phyloP scores from a whole-genome alignment of 768 basidiomycete species.

The Boletus subparvulus region DNA sequence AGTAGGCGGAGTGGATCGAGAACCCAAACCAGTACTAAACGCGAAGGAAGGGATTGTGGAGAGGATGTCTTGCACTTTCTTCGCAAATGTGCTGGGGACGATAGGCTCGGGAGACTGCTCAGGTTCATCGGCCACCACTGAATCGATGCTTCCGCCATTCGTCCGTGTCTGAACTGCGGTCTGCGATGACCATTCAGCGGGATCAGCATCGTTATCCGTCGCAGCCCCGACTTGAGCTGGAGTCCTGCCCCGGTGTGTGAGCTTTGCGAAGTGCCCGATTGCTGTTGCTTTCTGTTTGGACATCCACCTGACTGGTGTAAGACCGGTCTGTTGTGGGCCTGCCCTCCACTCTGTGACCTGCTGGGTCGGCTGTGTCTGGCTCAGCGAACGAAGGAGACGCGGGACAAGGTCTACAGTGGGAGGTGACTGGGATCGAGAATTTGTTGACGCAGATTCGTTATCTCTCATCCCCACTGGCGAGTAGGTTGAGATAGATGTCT shows the following conservation, averaged over 20 bases:
- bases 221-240: background rate
- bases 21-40: constrained; percentile 17
- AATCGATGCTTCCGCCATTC: constrained; percentile 3
- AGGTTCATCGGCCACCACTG: constrained; percentile 5
- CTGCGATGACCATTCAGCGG: constrained; percentile 5
- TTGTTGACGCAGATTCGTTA: background rate
- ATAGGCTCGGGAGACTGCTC: constrained; percentile 36
- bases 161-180: constrained; percentile 1
- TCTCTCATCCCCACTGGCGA: constrained; percentile 7
- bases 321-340: constrained; percentile 4
- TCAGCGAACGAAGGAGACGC: constrained; percentile 18
- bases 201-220: constrained; percentile 7
- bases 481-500: background rate
- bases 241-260: constrained; percentile 13
- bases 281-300: constrained; percentile 17
- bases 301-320: constrained; percentile 8
- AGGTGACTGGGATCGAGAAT: background rate
- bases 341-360: constrained; percentile 5
- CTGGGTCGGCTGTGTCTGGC: constrained; percentile 20
- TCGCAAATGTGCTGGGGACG: constrained; percentile 40
- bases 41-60: constrained; percentile 39
- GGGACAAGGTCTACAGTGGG: constrained; percentile 4
- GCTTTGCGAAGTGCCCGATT: constrained; percentile 16
- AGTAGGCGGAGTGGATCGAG: constrained; percentile 14
- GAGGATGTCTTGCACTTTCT: constrained; percentile 53